Evolutionary conservation across 2,329 filamentous ascomycete species (phyloP), one percentile per base, ranked within the genome.

Genomic region (Microcera coccophila): DNA sequence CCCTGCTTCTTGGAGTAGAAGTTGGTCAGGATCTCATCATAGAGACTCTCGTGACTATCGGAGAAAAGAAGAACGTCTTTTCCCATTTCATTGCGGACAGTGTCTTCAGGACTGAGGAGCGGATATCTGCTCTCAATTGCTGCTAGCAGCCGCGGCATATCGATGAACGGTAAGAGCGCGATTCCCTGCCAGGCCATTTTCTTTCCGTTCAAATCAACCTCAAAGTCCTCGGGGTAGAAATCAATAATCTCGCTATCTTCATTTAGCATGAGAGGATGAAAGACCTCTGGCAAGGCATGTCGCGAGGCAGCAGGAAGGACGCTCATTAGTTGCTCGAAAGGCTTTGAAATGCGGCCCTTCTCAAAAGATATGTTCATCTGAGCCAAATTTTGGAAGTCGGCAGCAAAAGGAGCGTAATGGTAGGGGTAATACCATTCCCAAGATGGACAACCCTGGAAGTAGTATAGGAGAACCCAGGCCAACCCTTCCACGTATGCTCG

Each of bases 351-450:
- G 37, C 75, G 81, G 10, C 91, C 91, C 64, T 90, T 88, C 45
- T 88, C 78, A 55, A 98, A 98, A 15, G 77, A 72, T 52, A 95
- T 80, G 22, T 86, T 75, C 74, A 95, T 82, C 54, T 89, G 82
- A 39, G 76, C 79, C 35, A 98, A 75, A 42, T 90, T 84, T 45
- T 86, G 84, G 64, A 98, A 98, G 65, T 98, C 93, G 39, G 90
- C 87, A 3, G 93, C 93, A 62, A 98, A 98, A 3, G 94, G 93
- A 2, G 93, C 94, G 62, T 98, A 98, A 63, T 98, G 93, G 61
- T 97, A 95, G 1, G 93, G 93, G 61, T 96, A 98, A 64, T 93
- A 98, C 93, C 93, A 98, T 39, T 91, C 94, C 93, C 94, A 98
- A 0, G 90, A 96, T 17, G 93, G 90, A 58, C 93, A 98, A 19